These are phyloP conservation scores for Amanita rubescens DNA, from an alignment of 768 basidiomycete genomes.

Conservation along the genomic window DNA sequence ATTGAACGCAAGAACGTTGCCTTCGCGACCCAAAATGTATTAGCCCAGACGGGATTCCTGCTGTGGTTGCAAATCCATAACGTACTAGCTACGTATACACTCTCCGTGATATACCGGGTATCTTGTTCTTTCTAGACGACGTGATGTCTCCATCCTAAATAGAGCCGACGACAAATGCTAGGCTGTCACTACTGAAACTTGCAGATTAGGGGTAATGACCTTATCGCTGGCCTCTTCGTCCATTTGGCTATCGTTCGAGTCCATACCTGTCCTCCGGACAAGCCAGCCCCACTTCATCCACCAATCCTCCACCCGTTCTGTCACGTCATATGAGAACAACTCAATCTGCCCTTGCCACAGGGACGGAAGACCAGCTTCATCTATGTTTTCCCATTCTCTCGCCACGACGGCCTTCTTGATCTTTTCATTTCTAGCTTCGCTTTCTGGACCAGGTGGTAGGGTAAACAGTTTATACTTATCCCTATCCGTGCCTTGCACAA, in stretches of 20 bases:
- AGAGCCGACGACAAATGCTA: too few species aligned
- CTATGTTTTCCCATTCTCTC: slow-evolving; percentile 33
- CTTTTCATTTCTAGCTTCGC: slow-evolving; percentile 36
- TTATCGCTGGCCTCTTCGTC: neutral
- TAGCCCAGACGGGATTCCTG: neutral
- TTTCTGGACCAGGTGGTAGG: slow-evolving; percentile 34
- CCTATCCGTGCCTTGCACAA: slow-evolving; percentile 38
- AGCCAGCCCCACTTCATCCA: slow-evolving; percentile 42
- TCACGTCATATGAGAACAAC: slow-evolving; percentile 43
- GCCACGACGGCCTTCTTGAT: slow-evolving; percentile 28
- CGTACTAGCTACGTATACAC: neutral
- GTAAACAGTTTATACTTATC: slow-evolving; percentile 38
- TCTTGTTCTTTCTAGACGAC: too few species aligned
- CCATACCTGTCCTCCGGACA: neutral
- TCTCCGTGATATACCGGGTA: neutral
- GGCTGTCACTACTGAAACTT: slow-evolving; percentile 7
- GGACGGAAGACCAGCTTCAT: slow-evolving; percentile 35
- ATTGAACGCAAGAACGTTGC: neutral
- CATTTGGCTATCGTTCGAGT: neutral
- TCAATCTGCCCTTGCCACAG: slow-evolving; percentile 49
- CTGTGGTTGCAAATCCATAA: neutral
- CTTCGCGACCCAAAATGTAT: neutral
- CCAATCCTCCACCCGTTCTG: slow-evolving; percentile 56
- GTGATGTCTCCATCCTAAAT: too few species aligned
- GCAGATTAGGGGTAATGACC: neutral